Evolutionary conservation across 352 stramenopile genomes (phyloP), one percentile per base, ranked within the genome.

Genomic region (Phytophthora podocarpi): DNA sequence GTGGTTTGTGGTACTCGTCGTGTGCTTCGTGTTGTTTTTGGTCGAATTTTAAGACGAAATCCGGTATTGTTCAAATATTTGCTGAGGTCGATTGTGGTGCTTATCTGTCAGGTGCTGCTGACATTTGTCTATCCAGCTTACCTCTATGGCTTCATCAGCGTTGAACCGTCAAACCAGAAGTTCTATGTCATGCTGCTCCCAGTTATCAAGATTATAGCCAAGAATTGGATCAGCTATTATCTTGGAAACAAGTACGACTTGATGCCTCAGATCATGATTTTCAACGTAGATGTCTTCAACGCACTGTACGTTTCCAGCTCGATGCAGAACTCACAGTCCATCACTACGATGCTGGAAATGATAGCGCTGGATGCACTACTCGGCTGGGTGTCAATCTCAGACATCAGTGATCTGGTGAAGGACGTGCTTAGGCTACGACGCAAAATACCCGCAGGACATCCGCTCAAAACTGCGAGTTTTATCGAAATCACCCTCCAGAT

Each of bases 161-260:
- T 82, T 5, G 80, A 83, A 15, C 63, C 65, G 13, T 32, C 69
- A 23, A 82, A 58, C 3, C 63, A 71, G 23, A 62, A 53, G 3
- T 50, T 39, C 8, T 59, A 62, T 16, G 49, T 71, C 2, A 21
- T 71, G 23, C 35, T 58, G 1, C 48, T 66, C 9, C 46, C 47
- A 11, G 8, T 54, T 15, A 50, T 66, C 32, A 70, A 67, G n/a
- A 41, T 73, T 3, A 20, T 28, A 16, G 50, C 63, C 12, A 59
- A 64, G 10, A 65, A 70, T 28, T 24, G 56, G 7, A 48, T 51
- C 1, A 63, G 30, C 48, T 63, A 23, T 23, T 41, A n/a, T 5
- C 35, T 41, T 6, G 35, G 35, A 8, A 23, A 41, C 16, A 41
- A 41, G 11, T 32, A 52, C 12, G 66, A 74, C 16, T 34, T 46